Evolutionary conservation across 805 yeast species (phyloP).

Genomic region (Candida namnaoensis): DNA sequence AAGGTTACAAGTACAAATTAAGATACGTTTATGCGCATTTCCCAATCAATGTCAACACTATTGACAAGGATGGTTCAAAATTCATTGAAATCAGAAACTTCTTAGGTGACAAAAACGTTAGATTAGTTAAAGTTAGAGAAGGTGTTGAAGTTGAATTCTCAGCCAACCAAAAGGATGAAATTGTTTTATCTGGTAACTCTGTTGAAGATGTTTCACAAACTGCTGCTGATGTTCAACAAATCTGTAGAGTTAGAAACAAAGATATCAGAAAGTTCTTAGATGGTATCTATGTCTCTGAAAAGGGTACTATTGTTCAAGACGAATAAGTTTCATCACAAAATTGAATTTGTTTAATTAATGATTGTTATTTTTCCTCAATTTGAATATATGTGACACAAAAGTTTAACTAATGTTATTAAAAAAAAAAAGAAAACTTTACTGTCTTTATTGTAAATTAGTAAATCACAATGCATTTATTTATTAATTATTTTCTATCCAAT

Average conservation of each 20-base stretch:
- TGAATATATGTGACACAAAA: too few species aligned
- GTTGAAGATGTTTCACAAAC: conserved; percentile 96
- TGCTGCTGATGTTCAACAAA: conserved; percentile 97
- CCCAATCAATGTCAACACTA: conserved; percentile 97
- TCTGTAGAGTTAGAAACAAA: conserved; percentile 98
- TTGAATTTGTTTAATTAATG: too few species aligned
- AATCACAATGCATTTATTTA: too few species aligned
- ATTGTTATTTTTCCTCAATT: too few species aligned
- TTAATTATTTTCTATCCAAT: not conserved
- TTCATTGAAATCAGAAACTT: conserved; percentile 97
- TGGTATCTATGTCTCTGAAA: conserved; percentile 98
- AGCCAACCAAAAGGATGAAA: conserved; percentile 86
- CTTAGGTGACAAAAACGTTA: conserved; percentile 98
- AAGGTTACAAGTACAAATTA: conserved; percentile 99
- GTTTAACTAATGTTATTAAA: too few species aligned
- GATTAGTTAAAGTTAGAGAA: conserved; percentile 76
- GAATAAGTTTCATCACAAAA: conserved; percentile 13
- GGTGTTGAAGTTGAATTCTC: conserved; percentile 87
- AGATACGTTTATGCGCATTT: conserved; percentile 99
- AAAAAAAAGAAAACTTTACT: too few species aligned
- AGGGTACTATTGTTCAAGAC: conserved; percentile 78
- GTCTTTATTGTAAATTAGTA: too few species aligned
- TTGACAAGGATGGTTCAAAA: conserved; percentile 66
- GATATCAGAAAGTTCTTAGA: conserved; percentile 99
- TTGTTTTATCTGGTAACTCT: conserved; percentile 89